These are phyloP conservation scores for Apophysomyces elegans DNA, from an alignment of 371 early-diverging fungal species.

Conservation along the genomic window DNA sequence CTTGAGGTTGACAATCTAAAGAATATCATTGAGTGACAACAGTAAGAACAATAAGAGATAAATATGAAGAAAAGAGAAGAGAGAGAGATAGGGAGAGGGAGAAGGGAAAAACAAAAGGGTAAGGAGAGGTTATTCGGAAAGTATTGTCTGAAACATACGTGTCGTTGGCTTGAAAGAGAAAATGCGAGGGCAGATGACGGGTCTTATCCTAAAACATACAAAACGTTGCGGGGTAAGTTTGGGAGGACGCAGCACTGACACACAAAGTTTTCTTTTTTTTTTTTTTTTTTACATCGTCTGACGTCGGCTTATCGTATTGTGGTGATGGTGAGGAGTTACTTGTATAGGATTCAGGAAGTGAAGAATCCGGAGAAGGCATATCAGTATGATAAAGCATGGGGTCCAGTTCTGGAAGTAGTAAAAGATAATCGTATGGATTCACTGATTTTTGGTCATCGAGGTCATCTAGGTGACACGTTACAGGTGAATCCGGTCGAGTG, in stretches of 20 bases:
- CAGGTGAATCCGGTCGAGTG: conserved; percentile 5
- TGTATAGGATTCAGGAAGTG: not conserved
- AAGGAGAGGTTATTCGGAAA: too few species aligned
- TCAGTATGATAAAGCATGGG: not conserved
- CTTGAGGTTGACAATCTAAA: not conserved
- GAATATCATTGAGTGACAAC: conserved; percentile 5
- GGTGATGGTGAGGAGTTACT: not conserved
- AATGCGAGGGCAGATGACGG: conserved; percentile 1
- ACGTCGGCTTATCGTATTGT: conserved; percentile 2
- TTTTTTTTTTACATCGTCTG: conserved; percentile 4
- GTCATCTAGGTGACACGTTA: not conserved
- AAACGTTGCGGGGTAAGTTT: conserved; percentile 12
- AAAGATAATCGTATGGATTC: conserved; percentile 11
- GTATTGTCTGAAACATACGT: not conserved
- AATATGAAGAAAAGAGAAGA: too few species aligned
- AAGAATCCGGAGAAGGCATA: not conserved
- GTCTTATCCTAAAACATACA: conserved; percentile 11
- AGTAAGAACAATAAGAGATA: not conserved
- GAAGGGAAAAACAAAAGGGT: too few species aligned
- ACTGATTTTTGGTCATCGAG: not conserved
- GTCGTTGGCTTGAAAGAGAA: conserved; percentile 5
- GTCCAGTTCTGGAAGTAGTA: conserved; percentile 12
- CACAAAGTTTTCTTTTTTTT: not conserved
- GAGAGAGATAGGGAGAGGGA: too few species aligned
- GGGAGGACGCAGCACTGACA: conserved; percentile 1